phyloP scores from a whole-genome alignment of 208 protist species.

The Leishmania mexicana region DNA sequence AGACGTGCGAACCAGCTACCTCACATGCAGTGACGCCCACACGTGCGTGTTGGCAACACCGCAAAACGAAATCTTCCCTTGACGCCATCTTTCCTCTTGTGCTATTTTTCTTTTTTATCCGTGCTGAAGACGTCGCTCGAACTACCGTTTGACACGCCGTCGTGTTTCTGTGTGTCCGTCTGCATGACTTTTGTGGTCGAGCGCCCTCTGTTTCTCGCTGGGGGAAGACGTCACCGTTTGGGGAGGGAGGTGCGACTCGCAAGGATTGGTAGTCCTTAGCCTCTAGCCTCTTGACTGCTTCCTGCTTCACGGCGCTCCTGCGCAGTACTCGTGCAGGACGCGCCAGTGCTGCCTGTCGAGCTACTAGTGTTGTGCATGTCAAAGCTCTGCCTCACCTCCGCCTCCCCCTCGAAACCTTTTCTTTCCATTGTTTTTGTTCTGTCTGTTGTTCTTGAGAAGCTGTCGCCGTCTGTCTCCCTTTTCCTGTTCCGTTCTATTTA shows the following conservation, averaged over 20 bases:
- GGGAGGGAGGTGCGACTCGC: background rate
- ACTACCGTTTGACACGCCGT: background rate
- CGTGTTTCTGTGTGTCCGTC: background rate
- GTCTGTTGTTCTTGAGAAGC: background rate
- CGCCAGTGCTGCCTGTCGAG: background rate
- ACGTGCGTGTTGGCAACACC: background rate
- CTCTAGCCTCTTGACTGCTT: background rate
- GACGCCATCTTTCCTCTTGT: background rate
- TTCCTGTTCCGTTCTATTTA: background rate
- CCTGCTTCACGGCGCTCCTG: background rate
- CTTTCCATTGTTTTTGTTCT: background rate
- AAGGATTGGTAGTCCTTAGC: background rate
- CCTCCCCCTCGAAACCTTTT: background rate
- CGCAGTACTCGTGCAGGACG: background rate
- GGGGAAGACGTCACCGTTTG: background rate
- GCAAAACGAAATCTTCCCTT: background rate
- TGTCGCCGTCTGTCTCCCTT: background rate
- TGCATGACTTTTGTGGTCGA: background rate
- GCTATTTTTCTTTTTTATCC: no score
- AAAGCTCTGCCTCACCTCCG: background rate
- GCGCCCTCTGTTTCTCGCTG: background rate
- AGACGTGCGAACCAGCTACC: background rate
- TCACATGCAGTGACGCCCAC: background rate
- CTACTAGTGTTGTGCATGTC: background rate
- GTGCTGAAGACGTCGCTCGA: background rate